These are phyloP conservation scores for Entamoeba histolytica DNA, from an alignment of 208 protist genomes.

Conservation along the genomic window DNA sequence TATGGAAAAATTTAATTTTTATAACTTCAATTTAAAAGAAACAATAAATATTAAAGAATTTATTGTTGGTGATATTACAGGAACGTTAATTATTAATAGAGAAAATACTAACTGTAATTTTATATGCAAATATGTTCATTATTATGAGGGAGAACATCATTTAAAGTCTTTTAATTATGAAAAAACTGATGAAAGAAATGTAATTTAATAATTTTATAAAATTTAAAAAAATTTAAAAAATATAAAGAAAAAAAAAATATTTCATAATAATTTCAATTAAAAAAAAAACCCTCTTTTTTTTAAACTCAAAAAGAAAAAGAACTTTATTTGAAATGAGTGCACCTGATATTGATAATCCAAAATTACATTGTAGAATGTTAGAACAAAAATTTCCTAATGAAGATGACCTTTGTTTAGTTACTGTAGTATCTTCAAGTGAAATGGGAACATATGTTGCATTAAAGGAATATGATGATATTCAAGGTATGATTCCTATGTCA, in stretches of 20 bases:
- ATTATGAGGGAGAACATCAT: neutral
- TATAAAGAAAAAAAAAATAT: too few relatives aligned
- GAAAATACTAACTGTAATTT: neutral
- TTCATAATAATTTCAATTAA: too few relatives aligned
- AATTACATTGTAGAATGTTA: neutral
- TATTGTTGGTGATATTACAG: neutral
- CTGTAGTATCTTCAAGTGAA: neutral
- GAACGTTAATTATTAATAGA: neutral
- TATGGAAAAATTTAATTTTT: neutral
- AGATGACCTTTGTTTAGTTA: neutral
- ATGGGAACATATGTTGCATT: conserved; percentile 7
- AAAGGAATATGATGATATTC: conserved; percentile 3
- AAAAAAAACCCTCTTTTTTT: too few relatives aligned
- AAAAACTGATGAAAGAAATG: too few relatives aligned
- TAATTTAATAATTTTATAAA: too few relatives aligned
- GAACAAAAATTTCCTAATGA: neutral
- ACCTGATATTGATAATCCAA: neutral
- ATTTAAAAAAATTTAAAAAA: too few relatives aligned
- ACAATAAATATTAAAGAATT: neutral
- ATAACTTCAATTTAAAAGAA: neutral
- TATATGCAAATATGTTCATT: neutral
- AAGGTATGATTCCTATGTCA: conserved; percentile 2
- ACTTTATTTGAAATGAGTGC: neutral
- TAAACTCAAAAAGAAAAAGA: too few relatives aligned
- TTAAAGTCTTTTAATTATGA: too few relatives aligned